These are phyloP conservation scores for Phoma herbarum DNA, from an alignment of 2,329 filamentous ascomycete species.

Conservation along the genomic window DNA sequence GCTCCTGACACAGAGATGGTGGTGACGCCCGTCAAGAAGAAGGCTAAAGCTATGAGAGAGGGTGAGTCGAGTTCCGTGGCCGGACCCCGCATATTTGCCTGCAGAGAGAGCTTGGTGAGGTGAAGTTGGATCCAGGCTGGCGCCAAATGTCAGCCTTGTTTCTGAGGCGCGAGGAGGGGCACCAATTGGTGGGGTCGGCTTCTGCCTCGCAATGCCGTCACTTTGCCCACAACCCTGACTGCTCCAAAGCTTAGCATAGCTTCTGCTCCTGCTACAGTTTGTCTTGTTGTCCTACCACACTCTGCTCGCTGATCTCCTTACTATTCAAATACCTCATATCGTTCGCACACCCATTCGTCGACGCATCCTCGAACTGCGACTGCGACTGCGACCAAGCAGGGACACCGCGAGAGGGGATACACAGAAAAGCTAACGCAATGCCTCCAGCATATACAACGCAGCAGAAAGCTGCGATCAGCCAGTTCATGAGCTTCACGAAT, in stretches of 20 bases:
- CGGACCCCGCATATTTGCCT: too few species aligned
- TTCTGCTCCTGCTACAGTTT: constrained; percentile 10
- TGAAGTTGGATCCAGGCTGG: constrained; percentile 1
- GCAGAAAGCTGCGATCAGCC: constrained; percentile 57
- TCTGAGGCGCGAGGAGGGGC: constrained; percentile 14
- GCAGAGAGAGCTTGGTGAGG: not conserved
- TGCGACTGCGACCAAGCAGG: constrained; percentile 1
- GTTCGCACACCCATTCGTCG: constrained; percentile 5
- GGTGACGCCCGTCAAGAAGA: constrained; percentile 4
- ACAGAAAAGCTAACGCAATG: constrained; percentile 49
- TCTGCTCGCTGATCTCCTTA: not conserved
- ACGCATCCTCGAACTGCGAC: not conserved
- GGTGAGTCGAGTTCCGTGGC: not conserved
- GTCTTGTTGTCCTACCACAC: not conserved
- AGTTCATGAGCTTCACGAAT: constrained; percentile 57
- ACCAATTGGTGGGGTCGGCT: constrained; percentile 28
- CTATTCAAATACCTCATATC: not conserved
- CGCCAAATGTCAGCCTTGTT: constrained; percentile 12
- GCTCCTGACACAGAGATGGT: not conserved
- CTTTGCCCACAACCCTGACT: constrained; percentile 21
- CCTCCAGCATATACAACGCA: constrained; percentile 56
- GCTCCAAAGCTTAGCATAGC: constrained; percentile 14
- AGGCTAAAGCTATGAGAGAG: constrained; percentile 3
- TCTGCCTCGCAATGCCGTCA: constrained; percentile 34
- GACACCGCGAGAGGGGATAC: constrained; percentile 7